Evolutionary conservation across 176 grass and related monocot species (phyloP), one percentile per base, ranked within the genome.

Genomic region (Avena eriantha): DNA sequence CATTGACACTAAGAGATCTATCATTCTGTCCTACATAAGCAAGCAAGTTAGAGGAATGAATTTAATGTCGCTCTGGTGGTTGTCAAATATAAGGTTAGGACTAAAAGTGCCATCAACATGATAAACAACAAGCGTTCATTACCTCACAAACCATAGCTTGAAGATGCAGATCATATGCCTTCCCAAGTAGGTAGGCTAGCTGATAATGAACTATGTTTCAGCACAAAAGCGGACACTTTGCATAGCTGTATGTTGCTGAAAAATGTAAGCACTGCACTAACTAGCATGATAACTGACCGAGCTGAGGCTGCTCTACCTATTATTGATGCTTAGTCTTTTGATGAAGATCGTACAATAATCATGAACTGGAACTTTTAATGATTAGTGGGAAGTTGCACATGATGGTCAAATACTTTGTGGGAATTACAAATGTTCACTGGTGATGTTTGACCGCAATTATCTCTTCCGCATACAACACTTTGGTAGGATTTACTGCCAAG

Each of bases 361-460:
- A 35, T 60, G 35, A 86, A 73, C 24, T 51, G 67, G 60, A 71
- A 1, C 65, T 59, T 64, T 7, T 56, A 68, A 41, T 68, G 49
- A 45, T 51, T 21, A 54, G 31, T 14, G 56, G n/a, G 26, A 65
- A 81, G 5, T 46, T 23, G 53, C 81, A 63, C 10, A 60, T 61
- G 84, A 68, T 7, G 8, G 34, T 51, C 11, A 57, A 54, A 39
- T 78, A 56, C 48, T 86, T 55, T 45, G 9, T 51, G 11, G 57
- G 21, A 34, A 54, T 67, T 64, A 5, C 57, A 64, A 65, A 65
- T 76, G 58, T 76, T 10, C 41, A 63, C 10, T 53, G 60, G 8
- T 85, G 19, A 33, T 56, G 54, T 84, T 68, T 89, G 74, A 14
- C 24, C 43, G 2, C 16, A 89, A 73, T 16, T 72, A 34, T 85